These are phyloP conservation scores for Sequoiadendron giganteum DNA, from an alignment of 75 land plant genomes.

Conservation along the genomic window DNA sequence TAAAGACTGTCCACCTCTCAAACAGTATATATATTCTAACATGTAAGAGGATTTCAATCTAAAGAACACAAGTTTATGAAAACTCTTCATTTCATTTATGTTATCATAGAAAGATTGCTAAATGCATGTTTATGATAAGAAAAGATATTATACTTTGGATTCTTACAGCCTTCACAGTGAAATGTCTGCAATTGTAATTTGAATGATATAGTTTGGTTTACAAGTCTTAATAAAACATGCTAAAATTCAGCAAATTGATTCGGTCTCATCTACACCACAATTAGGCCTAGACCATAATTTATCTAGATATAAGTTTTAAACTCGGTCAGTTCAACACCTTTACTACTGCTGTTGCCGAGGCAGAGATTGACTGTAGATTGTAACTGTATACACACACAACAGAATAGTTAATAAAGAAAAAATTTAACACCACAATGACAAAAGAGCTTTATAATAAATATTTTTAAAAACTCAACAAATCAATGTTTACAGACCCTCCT, in stretches of 20 bases:
- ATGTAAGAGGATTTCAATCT: neutral
- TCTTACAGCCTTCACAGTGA: neutral
- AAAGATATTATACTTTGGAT: neutral
- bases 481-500: conserved; percentile 70
- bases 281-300: neutral
- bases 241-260: neutral
- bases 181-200: neutral
- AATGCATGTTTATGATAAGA: neutral
- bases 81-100: neutral
- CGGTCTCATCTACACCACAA: neutral
- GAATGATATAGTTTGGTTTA: neutral
- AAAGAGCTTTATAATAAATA: neutral
- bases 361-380: conserved; percentile 93
- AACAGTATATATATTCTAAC: neutral
- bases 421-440: neutral
- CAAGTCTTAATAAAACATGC: neutral
- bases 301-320: neutral
- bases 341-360: conserved; percentile 85
- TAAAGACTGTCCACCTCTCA: neutral
- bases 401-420: neutral
- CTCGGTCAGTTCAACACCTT: conserved; percentile 41
- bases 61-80: neutral
- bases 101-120: neutral
- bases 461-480: neutral
- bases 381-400: conserved; percentile 43